Base-by-base conservation (phyloP, 495 filamentous ascomycete genomes). In the Niebla homalea region DNA sequence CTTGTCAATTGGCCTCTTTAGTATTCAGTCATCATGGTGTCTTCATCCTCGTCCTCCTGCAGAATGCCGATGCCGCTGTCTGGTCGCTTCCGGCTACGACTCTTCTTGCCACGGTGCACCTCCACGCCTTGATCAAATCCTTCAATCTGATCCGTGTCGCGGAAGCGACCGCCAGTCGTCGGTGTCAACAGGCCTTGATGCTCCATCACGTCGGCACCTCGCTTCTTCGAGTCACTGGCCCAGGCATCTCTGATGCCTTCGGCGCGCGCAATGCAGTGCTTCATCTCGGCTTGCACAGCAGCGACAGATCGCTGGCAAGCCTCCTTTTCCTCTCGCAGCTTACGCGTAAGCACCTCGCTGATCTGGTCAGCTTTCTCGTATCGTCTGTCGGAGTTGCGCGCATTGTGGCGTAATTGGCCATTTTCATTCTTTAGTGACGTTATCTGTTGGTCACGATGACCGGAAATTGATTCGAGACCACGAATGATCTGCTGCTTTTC, bases 31-130 rank as follows among this genome's bases (percentile, higher is more conserved):
- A 57, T 49, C 38, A 58, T 18, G 53, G 54, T 49, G 50, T 35
- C 36, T 21, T 56, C 65, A 47, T 66, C 71, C 37, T 74, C 70
- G 39, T 80, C 80, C 49, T 83, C 79, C 19, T 80, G 74, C 58
- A 80, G 60, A 35, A 85, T 72, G 12, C 71, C 81, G 60, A 84
- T 58, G 3, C 77, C 81, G 59, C 77, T 81, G 50, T 84, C 79
- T 54, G 79, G 70, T 42, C 70, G 69, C 43, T 73, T 65, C 44
- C 22, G 50, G 25, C 19, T 36, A 15, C 21, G 29, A 18, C 65
- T 64, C 16, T 64, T 48, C 50, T 72, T 71, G 15, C 72, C 71
- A 23, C 72, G 60, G 6, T 69, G 67, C 38, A 67, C 55, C 51
- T 74, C 70, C 1, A 61, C 43, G 38, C 48, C 43, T 21, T 46